These are phyloP conservation scores for Austroboletus niveus DNA, from an alignment of 1,284 basidiomycete genomes.

Conservation along the genomic window DNA sequence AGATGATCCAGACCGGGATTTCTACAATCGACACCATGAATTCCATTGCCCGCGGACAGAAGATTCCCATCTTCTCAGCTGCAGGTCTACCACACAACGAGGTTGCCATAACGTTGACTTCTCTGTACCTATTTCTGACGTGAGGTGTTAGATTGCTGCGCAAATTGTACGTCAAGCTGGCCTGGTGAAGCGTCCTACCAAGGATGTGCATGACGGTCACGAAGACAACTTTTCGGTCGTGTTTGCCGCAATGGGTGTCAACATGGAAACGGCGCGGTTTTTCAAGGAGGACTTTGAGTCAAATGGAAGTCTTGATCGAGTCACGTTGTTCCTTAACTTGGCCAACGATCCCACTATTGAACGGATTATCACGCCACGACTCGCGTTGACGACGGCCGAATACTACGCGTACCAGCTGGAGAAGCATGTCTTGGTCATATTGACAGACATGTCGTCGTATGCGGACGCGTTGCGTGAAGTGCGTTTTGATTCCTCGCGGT, in stretches of 20 bases:
- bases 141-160: conserved; percentile 80
- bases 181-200: conserved; percentile 91
- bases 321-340: conserved; percentile 98
- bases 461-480: conserved; percentile 97
- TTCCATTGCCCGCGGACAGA: conserved; percentile 99
- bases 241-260: conserved; percentile 99
- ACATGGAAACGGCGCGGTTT: conserved; percentile 99
- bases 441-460: conserved; percentile 99
- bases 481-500: conserved; percentile 19
- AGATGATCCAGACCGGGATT: conserved; percentile 99
- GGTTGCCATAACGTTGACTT: conserved; percentile 44
- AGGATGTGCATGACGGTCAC: conserved; percentile 98
- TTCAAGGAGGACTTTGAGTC: conserved; percentile 99
- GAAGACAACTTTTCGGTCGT: conserved; percentile 99
- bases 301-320: conserved; percentile 96
- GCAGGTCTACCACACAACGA: conserved; percentile 99
- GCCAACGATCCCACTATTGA: conserved; percentile 99
- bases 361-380: conserved; percentile 98
- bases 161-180: conserved; percentile 99
- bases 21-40: conserved; percentile 99
- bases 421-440: conserved; percentile 98
- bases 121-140: conserved; percentile 20
- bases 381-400: conserved; percentile 97
- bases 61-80: conserved; percentile 99
- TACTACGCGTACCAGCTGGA: conserved; percentile 99